Base-by-base conservation (phyloP, 2,329 filamentous ascomycete genomes). In the Incumbomyces lentus region DNA sequence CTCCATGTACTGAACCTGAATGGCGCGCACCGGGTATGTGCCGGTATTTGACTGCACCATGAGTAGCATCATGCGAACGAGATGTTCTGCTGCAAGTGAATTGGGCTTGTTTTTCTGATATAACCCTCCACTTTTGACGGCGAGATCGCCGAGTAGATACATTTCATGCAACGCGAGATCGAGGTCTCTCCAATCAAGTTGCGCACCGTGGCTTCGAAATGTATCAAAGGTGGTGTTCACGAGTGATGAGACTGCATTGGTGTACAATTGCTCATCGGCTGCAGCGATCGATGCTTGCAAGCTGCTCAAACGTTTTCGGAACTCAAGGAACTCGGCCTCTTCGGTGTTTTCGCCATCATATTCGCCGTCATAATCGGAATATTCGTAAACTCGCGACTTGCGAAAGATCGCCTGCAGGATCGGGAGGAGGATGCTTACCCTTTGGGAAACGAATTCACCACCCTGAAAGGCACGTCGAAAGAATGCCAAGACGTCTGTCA, bases 371-470 rank as follows among this genome's bases (percentile, higher is more conserved):
- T 90, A 96, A 16, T 78, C 83, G 1, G 86, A 84, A 5, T 90
- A 95, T 62, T 95, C 90, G 58, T 98, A 92, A 60, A 94, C 96
- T 61, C 90, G 83, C 88, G 96, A 95, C 69, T 98, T 98, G 47
- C 79, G 74, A 49, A 98, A 84, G 58, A 96, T 90, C 46, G 88
- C 87, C 62, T 95, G 86, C 48, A 98, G 71, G 44, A 96, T 88
- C 3, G 87, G 85, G 19, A 85, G 79, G 11, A 98, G 74, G 76
- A 95, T 92, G 43, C 78, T 74, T n/a, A 79, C 73, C 63, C 94
- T 92, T 46, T 84, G 78, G 40, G 75, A 68, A 14, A 84, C 81
- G n/a, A 93, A 72, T 16, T 79, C 73, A 11, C 72, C 71, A 31
- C 72, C 76, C 44, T 68, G 64, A 52, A 82, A 76, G 32, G 88